These are phyloP conservation scores for Nemania bipapillata DNA, from an alignment of 2,329 filamentous ascomycete genomes.

Conservation along the genomic window DNA sequence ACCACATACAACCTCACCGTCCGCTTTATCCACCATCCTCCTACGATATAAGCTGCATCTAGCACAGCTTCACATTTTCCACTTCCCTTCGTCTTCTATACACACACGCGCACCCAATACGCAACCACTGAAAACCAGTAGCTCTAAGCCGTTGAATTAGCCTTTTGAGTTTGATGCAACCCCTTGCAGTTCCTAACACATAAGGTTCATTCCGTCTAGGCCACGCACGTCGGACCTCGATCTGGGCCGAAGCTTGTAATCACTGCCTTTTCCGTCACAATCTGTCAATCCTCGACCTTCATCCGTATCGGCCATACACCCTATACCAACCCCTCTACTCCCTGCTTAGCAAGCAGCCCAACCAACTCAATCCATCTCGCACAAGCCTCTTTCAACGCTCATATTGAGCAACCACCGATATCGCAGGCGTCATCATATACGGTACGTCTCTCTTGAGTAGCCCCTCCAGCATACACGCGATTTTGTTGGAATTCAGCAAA, in stretches of 20 bases:
- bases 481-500: constrained; percentile 6
- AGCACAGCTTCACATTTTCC: not conserved
- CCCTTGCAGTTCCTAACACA: not conserved
- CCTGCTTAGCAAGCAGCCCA: not conserved
- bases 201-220: not conserved
- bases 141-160: not conserved
- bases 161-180: not conserved
- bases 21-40: not conserved
- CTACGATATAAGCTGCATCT: constrained; percentile 1
- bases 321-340: constrained; percentile 9
- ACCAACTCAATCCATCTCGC: not conserved
- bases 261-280: not conserved
- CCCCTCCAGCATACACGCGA: not conserved
- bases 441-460: constrained; percentile 15
- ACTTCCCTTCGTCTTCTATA: not conserved
- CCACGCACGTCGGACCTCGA: not conserved
- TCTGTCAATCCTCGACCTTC: not conserved
- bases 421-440: not conserved
- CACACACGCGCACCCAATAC: not conserved
- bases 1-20: not conserved
- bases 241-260: not conserved
- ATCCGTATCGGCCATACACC: not conserved
- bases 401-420: not conserved
- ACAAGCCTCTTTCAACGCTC: not conserved
- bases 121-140: not conserved